A percentile compares a stretch with the other conserved stretches of the same genome.
Evolutionary conservation across 179 eudicot genomes (phyloP).

Genomic region (Beta macrorhiza): DNA sequence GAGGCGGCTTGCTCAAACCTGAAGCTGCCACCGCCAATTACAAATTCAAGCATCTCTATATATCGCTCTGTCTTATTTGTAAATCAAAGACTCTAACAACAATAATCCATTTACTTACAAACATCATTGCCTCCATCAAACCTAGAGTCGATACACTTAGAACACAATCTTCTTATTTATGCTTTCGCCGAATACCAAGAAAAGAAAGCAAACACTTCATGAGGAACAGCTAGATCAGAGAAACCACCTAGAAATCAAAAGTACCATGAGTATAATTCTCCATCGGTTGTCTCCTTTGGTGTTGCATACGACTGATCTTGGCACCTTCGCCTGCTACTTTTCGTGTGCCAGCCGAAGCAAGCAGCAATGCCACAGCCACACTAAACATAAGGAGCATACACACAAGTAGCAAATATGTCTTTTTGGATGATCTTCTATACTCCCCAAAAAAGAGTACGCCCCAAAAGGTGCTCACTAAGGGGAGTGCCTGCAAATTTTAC

Average conservation of each 20-base stretch:
- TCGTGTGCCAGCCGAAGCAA: constrained; percentile 57
- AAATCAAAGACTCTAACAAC: background rate
- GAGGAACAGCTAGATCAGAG: background rate
- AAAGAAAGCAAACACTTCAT: background rate
- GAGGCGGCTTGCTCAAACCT: background rate
- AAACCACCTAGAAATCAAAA: constrained; percentile 16
- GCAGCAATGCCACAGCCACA: constrained; percentile 68
- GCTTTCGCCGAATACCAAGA: background rate
- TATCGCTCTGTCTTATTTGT: background rate
- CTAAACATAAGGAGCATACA: constrained; percentile 76
- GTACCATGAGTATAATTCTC: constrained; percentile 1
- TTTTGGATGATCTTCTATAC: constrained; percentile 69
- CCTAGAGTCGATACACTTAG: constrained; percentile 4
- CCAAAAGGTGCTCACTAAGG: constrained; percentile 89
- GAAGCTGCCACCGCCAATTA: background rate
- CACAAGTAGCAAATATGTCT: constrained; percentile 54
- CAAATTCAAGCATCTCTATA: background rate
- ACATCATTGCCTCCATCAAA: no score
- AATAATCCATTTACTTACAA: background rate
- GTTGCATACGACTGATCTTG: constrained; percentile 16
- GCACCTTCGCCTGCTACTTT: constrained; percentile 11
- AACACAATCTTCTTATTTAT: background rate
- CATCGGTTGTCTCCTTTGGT: constrained; percentile 19
- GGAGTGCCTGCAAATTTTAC: constrained; percentile 55
- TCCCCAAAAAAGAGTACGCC: constrained; percentile 80